Base-by-base conservation (phyloP, 805 yeast species). In the Diddensiella caesifluorescens region DNA sequence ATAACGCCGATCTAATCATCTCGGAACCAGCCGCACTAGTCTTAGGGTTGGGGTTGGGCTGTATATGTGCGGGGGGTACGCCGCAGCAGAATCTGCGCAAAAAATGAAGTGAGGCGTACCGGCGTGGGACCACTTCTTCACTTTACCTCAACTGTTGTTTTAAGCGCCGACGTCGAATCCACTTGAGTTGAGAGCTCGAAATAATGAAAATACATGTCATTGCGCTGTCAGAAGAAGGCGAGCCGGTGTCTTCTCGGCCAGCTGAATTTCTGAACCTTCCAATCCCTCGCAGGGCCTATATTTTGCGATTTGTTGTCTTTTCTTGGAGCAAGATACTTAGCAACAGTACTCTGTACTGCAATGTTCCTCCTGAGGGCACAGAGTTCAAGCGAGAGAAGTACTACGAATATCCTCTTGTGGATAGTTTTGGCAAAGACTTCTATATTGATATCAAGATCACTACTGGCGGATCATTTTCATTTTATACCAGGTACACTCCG, bases 381-480 rank as follows among this genome's bases (percentile, higher is more conserved):
- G 55, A 50, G 6, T 89, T 83, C 53, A 69, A 74, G 12, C 71
- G 97, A 48, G 59, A 69, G 32, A 68, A 63, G 38, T 85, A 74
- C 59, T 68, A 71, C 47, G 70, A 75, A 58, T 70, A 31, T 70
- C 82, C 41, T 16, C 49, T 64, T 21, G 64, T 65, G 5, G 64
- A 75, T n/a, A 68, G 79, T 1, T 80, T 89, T 58, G 79, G 78
- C 53, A 60, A 72, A 39, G 92, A 88, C 57, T 68, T 75, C 38
- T 60, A 66, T 26, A 63, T 89, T 15, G 77, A 74, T 46, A 68
- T 90, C 38, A 69, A 74, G 5, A 75, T 90, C 41, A 76, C 62
- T 55, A 62, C 57, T 4, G 88, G 96, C 1, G 98, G 98, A 2
- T 74, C 94, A 1, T 90, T 73, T 62, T 73, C 83, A 45, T 89